phyloP scores from a whole-genome alignment of 139 green algal species.

The Auxenochlorella pyrenoidosa region DNA sequence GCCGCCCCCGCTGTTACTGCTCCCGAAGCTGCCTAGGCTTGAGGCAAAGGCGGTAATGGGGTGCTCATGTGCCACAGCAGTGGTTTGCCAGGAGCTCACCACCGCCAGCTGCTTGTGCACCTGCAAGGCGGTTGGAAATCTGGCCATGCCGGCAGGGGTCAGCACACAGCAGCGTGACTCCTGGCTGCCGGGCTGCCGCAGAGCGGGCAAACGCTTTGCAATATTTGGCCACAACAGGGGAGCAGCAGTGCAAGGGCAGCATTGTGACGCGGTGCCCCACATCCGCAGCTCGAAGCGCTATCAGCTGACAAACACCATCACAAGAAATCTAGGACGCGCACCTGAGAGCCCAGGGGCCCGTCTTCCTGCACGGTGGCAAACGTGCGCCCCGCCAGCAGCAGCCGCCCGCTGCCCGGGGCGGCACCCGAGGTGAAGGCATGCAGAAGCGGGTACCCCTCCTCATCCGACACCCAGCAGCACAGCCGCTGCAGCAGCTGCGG shows the following conservation, averaged over 20 bases:
- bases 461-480: conserved; percentile 29
- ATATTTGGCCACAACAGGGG: too few relatives aligned
- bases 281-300: too few relatives aligned
- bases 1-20: background rate
- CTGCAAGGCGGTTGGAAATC: background rate
- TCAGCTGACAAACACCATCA: too few relatives aligned
- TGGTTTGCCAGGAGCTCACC: background rate
- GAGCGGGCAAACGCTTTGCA: background rate
- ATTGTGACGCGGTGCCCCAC: too few relatives aligned
- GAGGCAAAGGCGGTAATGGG: background rate
- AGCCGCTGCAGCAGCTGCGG: conserved; percentile 6
- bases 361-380: conserved; percentile 23
- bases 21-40: background rate
- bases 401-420: background rate
- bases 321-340: too few relatives aligned
- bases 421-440: background rate
- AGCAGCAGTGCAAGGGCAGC: too few relatives aligned
- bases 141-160: too few relatives aligned
- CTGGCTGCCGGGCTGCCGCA: too few relatives aligned
- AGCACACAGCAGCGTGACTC: too few relatives aligned
- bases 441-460: conserved; percentile 13
- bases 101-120: conserved; percentile 27
- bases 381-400: conserved; percentile 19
- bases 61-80: background rate
- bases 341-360: background rate